These are phyloP conservation scores for Bryoglossum gracile DNA, from an alignment of 495 filamentous ascomycete genomes.

Conservation along the genomic window DNA sequence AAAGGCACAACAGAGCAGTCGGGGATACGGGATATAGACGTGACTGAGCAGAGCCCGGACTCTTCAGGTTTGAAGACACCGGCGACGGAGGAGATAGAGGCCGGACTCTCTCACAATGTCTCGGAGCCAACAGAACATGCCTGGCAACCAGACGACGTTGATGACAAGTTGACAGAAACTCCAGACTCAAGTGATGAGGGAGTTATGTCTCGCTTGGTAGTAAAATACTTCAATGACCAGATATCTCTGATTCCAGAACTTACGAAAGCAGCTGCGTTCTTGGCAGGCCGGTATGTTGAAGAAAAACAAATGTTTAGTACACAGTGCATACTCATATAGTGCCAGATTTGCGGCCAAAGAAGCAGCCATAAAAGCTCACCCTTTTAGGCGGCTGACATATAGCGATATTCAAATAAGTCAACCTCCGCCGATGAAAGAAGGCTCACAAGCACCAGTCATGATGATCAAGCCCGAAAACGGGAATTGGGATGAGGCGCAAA, in stretches of 20 bases:
- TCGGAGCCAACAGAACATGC: too few relatives aligned
- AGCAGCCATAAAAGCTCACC: constrained; percentile 54
- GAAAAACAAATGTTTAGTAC: too few relatives aligned
- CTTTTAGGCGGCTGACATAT: constrained; percentile 34
- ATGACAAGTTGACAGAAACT: too few relatives aligned
- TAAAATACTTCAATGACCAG: constrained; percentile 10
- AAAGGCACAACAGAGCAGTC: too few relatives aligned
- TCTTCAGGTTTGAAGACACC: too few relatives aligned
- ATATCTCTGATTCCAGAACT: neutral
- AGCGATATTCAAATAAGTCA: constrained; percentile 37
- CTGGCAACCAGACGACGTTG: too few relatives aligned
- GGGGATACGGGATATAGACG: too few relatives aligned
- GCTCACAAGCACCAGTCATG: constrained; percentile 15
- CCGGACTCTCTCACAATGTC: too few relatives aligned
- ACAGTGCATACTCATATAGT: too few relatives aligned
- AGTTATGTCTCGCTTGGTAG: neutral
- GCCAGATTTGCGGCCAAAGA: constrained; percentile 57
- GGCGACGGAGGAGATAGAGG: too few relatives aligned
- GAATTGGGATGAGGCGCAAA: constrained; percentile 12
- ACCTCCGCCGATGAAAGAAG: constrained; percentile 1
- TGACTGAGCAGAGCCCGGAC: too few relatives aligned
- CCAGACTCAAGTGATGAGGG: neutral
- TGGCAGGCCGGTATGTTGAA: constrained; percentile 47
- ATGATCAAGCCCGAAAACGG: constrained; percentile 6
- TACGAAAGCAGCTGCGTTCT: constrained; percentile 24